Base-by-base conservation (phyloP, 192 early-diverging fungal species). In the Linnemannia exigua region DNA sequence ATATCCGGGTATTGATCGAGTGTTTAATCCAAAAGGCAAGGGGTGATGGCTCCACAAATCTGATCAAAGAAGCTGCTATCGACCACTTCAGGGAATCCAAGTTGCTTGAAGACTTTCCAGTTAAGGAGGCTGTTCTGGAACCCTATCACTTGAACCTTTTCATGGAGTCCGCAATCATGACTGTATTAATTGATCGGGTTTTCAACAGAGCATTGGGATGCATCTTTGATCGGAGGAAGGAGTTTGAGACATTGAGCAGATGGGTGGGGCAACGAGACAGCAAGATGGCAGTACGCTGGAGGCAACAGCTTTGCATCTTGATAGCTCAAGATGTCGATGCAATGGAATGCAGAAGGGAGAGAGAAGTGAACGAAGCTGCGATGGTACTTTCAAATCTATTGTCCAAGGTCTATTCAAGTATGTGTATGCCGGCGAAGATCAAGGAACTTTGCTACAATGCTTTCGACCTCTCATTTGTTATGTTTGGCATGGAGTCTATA, bases 161-260 rank as follows among this genome's bases (percentile, higher is more conserved):
- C 37, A 79, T 79, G 77, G 77, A 79, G 22, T 72, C 77, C 44
- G 77, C 51, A 61, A 37, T 72, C 68, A 79, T 79, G 77, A 31
- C 35, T 33, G 31, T 15, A 61, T 33, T 79, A 22, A 63, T 72
- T 33, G 36, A 79, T 12, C 37, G 38, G 36, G 3, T 79, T 0
- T 79, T 79, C 70, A 28, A 31, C n/a, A 79, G 70, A 63, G 35
- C 70, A 17, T 79, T 79, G 16, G 77, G 11, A 48, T 79, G 77
- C 58, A 66, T 79, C 17, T 79, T 79, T 50, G 77, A 79, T 12
- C 50, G 58, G 6, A 72, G 54, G 38, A 19, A 72, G 54, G 41
- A 48, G 22, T 79, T 79, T 25, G 38, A 79, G 51, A 25, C 31
- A 19, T 58, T 79, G 20, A 28, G 38, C 41, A 44, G 31, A 38